Base-by-base conservation (phyloP, 106 monocot species). In the Ottelia alismoides region DNA sequence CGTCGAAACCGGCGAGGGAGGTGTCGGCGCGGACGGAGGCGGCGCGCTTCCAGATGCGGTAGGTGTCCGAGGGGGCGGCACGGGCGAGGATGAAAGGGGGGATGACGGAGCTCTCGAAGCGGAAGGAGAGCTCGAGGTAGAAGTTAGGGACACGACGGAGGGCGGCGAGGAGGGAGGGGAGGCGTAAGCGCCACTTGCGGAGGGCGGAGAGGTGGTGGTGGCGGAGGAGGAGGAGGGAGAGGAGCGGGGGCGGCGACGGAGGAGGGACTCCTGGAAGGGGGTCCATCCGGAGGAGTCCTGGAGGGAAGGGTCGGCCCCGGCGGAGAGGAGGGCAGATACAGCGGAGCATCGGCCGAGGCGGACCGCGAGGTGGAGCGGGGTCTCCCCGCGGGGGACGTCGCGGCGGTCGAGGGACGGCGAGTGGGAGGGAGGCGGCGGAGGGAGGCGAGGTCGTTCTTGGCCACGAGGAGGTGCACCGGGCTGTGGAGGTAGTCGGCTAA, bases 201-300 rank as follows among this genome's bases (percentile, higher is more conserved):
- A 64, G 64, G 17, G 87, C 83, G 51, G 74, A 70, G 47, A 72
- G 53, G 23, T 78, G 83, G 70, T 87, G 77, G 31, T 74, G 69
- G 44, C 77, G 79, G 79, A 87, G 77, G 49, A 92, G 70, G 18
- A 80, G 40, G 19, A 47, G 45, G 62, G 74, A 66, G 1, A 87
- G 30, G 30, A 40, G 20, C 66, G 64, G 14, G 57, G 47, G 20
- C 76, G 62, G 0, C 74, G 64, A 47, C 72, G 76, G 48, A 58
- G 78, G 61, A 92, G 61, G 19, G 79, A 76, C 10, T 77, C 71
- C 32, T 86, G 82, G 25, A 87, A 71, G 1, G 86, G 87, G 10
- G 79, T 79, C 87, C 92, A 92, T 2, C 92, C 92, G 35, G 82
- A 24, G 60, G 71, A 49, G 60, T 87, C 82, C 73, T 83, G 82